Evolutionary conservation across 768 basidiomycete species (phyloP).

Genomic region (Mrakia blollopis): DNA sequence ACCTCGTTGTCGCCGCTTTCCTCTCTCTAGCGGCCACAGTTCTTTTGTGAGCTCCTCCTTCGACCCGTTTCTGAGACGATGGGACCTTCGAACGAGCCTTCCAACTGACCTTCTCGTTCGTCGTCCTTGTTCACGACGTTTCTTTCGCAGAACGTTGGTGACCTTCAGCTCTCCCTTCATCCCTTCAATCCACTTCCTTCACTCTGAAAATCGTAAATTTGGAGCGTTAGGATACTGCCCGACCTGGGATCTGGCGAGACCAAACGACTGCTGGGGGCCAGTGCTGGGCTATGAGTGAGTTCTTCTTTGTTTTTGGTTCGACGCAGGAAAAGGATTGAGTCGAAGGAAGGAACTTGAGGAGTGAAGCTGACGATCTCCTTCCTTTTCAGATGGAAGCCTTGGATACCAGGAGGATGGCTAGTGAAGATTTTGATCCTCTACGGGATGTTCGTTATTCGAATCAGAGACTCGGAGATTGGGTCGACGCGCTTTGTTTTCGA

Average conservation of each 20-base stretch:
- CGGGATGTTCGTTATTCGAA: not conserved
- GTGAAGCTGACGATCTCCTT: not conserved
- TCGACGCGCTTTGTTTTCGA: not conserved
- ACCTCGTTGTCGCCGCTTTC: not conserved
- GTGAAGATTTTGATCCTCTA: conserved; percentile 8
- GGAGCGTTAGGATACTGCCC: conserved; percentile 1
- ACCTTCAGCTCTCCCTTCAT: conserved; percentile 9
- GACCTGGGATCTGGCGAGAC: not conserved
- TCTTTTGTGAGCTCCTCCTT: not conserved
- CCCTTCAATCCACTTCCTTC: not conserved
- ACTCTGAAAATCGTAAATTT: not conserved
- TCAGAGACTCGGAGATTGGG: not conserved
- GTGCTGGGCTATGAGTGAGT: conserved; percentile 13
- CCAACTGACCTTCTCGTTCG: not conserved
- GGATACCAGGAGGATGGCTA: not conserved
- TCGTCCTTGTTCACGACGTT: not conserved
- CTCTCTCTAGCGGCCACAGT: not conserved
- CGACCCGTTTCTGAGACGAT: not conserved
- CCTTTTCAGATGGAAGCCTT: not conserved
- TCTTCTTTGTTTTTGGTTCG: not conserved
- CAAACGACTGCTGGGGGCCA: not conserved
- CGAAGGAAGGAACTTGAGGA: not conserved
- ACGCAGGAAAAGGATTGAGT: not conserved
- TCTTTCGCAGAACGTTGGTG: not conserved
- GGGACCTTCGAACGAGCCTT: not conserved